Evolutionary conservation across 2,329 filamentous ascomycete genomes (phyloP).

Genomic region (Colletotrichum salicis): DNA sequence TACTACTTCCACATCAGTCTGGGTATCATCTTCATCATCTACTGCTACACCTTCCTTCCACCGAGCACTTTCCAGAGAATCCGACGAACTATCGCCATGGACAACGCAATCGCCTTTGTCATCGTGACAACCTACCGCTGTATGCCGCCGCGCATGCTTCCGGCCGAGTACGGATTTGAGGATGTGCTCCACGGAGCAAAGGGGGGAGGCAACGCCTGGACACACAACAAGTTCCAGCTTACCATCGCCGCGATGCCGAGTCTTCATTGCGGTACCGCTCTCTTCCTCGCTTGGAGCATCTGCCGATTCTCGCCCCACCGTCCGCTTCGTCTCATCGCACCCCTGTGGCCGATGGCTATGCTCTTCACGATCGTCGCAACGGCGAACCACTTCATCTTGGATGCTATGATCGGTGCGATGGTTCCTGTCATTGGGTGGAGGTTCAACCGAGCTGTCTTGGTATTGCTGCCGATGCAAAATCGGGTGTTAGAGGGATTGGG

Average conservation of each 20-base stretch:
- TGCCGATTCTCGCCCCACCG: conserved; percentile 53
- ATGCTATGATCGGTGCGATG: conserved; percentile 48
- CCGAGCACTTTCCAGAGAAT: conserved; percentile 51
- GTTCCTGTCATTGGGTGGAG: conserved; percentile 49
- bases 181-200: conserved; percentile 53
- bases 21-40: conserved; percentile 57
- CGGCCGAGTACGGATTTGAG: conserved; percentile 56
- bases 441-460: conserved; percentile 41
- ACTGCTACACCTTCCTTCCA: conserved; percentile 57
- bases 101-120: conserved; percentile 60
- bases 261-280: conserved; percentile 56
- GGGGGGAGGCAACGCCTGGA: conserved; percentile 48
- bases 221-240: conserved; percentile 56
- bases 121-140: conserved; percentile 59
- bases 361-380: conserved; percentile 52
- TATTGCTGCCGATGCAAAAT: conserved; percentile 44
- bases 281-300: conserved; percentile 49
- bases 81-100: conserved; percentile 58
- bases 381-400: conserved; percentile 52
- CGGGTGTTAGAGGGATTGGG: conserved; percentile 37
- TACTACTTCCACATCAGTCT: conserved; percentile 59
- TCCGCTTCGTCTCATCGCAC: conserved; percentile 47
- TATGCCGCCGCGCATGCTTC: conserved; percentile 59
- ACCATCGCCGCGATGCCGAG: conserved; percentile 62
- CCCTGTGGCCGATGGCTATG: conserved; percentile 56